Percentiles rank a stretch among this genome's conserved stretches.
Evolutionary conservation across 352 stramenopile genomes (phyloP).

Genomic region (Pythium pectinolyticum): DNA sequence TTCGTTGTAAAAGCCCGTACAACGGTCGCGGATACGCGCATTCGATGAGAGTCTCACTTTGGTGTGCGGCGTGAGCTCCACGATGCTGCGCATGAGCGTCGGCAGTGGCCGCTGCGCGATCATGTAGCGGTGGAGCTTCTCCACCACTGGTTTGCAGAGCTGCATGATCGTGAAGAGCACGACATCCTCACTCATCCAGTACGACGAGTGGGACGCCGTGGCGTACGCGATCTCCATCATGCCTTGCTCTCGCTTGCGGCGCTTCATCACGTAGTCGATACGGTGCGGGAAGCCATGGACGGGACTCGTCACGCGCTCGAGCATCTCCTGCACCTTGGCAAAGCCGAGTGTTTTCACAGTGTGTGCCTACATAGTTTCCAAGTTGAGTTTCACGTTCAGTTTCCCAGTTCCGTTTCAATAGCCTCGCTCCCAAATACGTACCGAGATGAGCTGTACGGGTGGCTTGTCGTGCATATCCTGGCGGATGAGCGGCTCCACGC

Average conservation of each 20-base stretch:
- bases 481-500: constrained; percentile 88
- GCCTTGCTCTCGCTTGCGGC: constrained; percentile 73
- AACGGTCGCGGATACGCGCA: constrained; percentile 73
- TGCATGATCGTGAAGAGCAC: constrained; percentile 87
- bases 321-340: constrained; percentile 76
- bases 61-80: constrained; percentile 76
- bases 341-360: constrained; percentile 65
- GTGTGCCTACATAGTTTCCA: constrained; percentile 65
- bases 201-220: constrained; percentile 81
- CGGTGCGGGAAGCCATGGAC: constrained; percentile 75
- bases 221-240: constrained; percentile 88
- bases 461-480: constrained; percentile 88
- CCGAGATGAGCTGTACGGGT: constrained; percentile 78
- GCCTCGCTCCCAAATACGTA: constrained; percentile 19
- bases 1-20: constrained; percentile 74
- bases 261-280: constrained; percentile 80
- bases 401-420: too few relatives aligned
- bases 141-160: constrained; percentile 79
- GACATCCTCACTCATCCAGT: constrained; percentile 88
- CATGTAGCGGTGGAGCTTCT: constrained; percentile 82
- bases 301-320: constrained; percentile 65
- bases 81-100: constrained; percentile 72
- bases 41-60: constrained; percentile 67
- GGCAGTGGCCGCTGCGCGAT: constrained; percentile 69
- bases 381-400: not conserved